phyloP scores from a whole-genome alignment of 805 yeast genomes.

The Saccharomycopsis babjevae region DNA sequence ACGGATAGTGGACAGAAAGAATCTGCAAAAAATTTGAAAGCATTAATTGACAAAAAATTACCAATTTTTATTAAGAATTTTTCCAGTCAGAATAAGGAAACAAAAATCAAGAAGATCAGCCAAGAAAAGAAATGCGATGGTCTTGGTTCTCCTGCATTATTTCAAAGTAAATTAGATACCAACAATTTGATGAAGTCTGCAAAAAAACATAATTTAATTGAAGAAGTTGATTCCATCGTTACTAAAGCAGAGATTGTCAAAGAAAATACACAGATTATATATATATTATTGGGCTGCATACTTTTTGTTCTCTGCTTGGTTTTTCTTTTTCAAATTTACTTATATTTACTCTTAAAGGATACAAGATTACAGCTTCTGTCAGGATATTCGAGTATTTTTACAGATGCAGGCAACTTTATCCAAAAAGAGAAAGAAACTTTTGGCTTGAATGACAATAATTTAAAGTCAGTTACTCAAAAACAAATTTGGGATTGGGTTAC shows the following conservation, averaged over 20 bases:
- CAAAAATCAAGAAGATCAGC: not conserved
- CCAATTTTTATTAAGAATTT: not conserved
- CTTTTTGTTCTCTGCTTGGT: not conserved
- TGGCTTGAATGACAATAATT: not conserved
- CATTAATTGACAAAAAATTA: constrained; percentile 24
- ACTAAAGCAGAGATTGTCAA: not conserved
- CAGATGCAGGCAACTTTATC: not conserved
- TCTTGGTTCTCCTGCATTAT: constrained; percentile 14
- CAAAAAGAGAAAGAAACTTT: not conserved
- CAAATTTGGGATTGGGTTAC: constrained; percentile 11
- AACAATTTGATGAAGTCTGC: not conserved
- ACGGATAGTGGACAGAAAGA: constrained; percentile 70
- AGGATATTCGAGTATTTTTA: not conserved
- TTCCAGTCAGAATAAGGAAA: not conserved
- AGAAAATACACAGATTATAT: not conserved
- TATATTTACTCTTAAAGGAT: not conserved
- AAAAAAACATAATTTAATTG: not conserved
- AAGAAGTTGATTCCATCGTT: not conserved
- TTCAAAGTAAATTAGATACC: not conserved
- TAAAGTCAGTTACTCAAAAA: not conserved
- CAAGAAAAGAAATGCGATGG: constrained; percentile 2
- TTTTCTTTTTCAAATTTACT: not conserved
- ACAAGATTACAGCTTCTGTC: not conserved
- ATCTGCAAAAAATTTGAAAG: constrained; percentile 42
- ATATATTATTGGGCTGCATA: not conserved